Percentiles rank a stretch among this genome's conserved stretches.
Evolutionary conservation across 2,329 filamentous ascomycete species (phyloP).

Genomic region (Chaetomiaceae sp.): DNA sequence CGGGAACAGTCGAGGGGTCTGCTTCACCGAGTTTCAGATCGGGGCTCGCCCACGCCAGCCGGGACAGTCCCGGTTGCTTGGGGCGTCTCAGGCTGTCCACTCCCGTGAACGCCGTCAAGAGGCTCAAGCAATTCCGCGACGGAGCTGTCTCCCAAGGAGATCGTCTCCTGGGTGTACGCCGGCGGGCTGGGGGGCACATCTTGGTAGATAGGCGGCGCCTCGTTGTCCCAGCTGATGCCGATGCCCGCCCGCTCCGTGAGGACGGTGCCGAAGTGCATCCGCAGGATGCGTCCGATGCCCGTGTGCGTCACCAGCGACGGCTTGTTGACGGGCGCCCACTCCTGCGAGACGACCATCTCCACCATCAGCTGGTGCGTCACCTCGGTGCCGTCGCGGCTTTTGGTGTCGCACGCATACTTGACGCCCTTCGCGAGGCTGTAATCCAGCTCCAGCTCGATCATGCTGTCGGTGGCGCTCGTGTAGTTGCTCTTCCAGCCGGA

Average conservation of each 20-base stretch:
- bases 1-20: neutral
- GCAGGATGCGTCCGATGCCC: conserved; percentile 80
- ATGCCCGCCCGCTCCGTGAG: conserved; percentile 80
- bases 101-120: conserved; percentile 24
- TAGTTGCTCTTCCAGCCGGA: conserved; percentile 81
- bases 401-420: conserved; percentile 71
- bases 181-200: conserved; percentile 87
- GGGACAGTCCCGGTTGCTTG: too few relatives aligned
- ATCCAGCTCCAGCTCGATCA: conserved; percentile 74
- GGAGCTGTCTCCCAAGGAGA: conserved; percentile 23
- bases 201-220: conserved; percentile 88
- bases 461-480: conserved; percentile 42
- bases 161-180: conserved; percentile 46
- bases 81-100: too few relatives aligned
- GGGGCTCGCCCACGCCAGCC: neutral
- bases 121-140: conserved; percentile 37
- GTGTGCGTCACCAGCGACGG: conserved; percentile 70
- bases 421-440: conserved; percentile 56
- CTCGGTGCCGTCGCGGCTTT: conserved; percentile 66
- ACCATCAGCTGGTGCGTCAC: conserved; percentile 81
- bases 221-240: conserved; percentile 95
- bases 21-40: conserved; percentile 13
- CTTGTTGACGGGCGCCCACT: conserved; percentile 70
- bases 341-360: conserved; percentile 90
- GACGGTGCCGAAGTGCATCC: conserved; percentile 81